Conservation (phyloP, 1,139 yeast species). For the Yamadazyma diddensiae region DNA sequence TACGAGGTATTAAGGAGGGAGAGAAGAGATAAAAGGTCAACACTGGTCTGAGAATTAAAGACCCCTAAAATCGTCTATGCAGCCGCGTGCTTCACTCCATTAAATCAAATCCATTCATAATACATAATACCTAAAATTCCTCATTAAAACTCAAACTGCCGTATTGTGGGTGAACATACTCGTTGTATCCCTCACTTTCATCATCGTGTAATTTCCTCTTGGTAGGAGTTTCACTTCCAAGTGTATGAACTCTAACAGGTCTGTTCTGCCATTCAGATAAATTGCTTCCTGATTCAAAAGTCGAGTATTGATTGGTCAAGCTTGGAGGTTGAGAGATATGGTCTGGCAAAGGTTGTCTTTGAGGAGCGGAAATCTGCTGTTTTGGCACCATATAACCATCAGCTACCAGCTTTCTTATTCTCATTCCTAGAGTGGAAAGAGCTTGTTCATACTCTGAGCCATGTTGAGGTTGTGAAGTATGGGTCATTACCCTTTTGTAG, state of each 20-base stretch:
- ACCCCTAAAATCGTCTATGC: too few relatives aligned
- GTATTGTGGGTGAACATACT: constrained; percentile 25
- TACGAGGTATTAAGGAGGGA: too few relatives aligned
- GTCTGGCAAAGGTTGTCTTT: constrained; percentile 54
- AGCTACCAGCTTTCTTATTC: constrained; percentile 64
- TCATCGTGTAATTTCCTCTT: constrained; percentile 44
- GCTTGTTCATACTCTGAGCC: constrained; percentile 9
- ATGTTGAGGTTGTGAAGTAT: constrained; percentile 2
- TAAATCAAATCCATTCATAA: not conserved
- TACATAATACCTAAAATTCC: constrained; percentile 29
- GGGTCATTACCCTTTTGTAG: constrained; percentile 8
- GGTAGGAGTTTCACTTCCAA: constrained; percentile 6
- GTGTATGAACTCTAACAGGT: constrained; percentile 2
- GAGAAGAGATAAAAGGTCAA: too few relatives aligned
- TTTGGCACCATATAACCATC: constrained; percentile 48
- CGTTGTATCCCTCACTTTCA: constrained; percentile 2
- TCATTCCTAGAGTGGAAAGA: constrained; percentile 63
- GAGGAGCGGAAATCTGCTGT: constrained; percentile 1
- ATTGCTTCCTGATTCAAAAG: constrained; percentile 28
- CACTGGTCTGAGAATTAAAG: too few relatives aligned
- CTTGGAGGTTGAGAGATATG: constrained; percentile 38
- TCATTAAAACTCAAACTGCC: constrained; percentile 48
- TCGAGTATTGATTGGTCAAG: constrained; percentile 38
- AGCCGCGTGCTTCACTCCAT: too few relatives aligned
- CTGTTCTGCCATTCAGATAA: constrained; percentile 11